Evolutionary conservation across 2,329 filamentous ascomycete species (phyloP), one percentile per base, ranked within the genome.

Genomic region (Fusarium tuaranense): DNA sequence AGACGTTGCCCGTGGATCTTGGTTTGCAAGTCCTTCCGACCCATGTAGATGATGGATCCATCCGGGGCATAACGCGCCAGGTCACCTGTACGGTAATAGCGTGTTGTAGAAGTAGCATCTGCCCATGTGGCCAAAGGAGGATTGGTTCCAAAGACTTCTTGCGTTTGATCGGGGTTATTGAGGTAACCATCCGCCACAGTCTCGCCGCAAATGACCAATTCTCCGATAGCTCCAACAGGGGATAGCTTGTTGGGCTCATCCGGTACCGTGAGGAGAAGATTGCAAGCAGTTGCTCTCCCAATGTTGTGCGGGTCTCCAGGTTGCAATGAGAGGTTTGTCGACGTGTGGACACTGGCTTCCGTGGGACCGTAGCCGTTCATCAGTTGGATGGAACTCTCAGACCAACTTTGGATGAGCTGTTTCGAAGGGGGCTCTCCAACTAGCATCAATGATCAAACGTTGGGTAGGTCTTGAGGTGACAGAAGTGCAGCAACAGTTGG

Each of bases 1-100:
- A 58, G 32, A 25, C 55, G 32, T 13, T 58, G 55, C 16, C 55
- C 55, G 6, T 38, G 55, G 55, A 58, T 58, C 55, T 58, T 58
- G 8, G 16, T 27, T 12, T 58, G 55, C 4, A 38, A 6, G 22
- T 58, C 55, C 34, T 39, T 58, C 6, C 55, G 55, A 5, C 55
- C 55, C 20, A 58, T 25, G 22, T 38, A 36, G 20, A 38, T 14
- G 9, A 58, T 18, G 16, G 55, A 39, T 9, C 55, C 55, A 38
- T 58, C 20, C 1, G 55, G 14, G 9, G 32, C 34, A 39, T 58
- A 58, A 18, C 55, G 55, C 4, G 22, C 55, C 20, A 58, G 55
- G 10, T 58, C 55, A 18, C 55, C 55, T 2, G 20, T 58, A 2
- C 34, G 20, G 14, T 58, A 58, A 38, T 38, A 27, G 2, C 55